Base-by-base conservation (phyloP, 805 yeast species). In the Suhomyces xylopsoci region DNA sequence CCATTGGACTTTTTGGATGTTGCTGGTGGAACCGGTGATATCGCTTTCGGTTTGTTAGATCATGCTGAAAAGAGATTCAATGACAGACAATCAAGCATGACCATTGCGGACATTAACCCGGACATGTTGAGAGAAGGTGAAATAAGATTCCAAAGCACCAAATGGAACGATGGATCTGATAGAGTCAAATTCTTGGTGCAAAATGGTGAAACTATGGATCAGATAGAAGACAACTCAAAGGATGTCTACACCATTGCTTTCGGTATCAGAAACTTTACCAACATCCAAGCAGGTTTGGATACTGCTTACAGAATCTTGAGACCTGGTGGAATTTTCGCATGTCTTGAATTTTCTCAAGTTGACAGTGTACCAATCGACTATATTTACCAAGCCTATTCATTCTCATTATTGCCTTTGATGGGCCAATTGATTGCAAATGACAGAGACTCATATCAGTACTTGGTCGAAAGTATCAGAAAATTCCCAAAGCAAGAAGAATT, bases 21-120 rank as follows among this genome's bases (percentile, higher is more conserved):
- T 52, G 99, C 99, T 25, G 99, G 99, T 54, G 99, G 99, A 22
- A 90, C 98, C 9, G 99, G 99, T 46, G 99, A 94, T 66, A 93
- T 94, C 70, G 99, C 99, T 1, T 90, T 90, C 71, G 96, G 99
- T 2, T 79, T 94, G 57, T 77, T 94, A 56, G 97, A 91, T 63
- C 97, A 94, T 70, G 98, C 98, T 8, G 84, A 86, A 57, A 71
- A 77, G 40, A 82, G 84, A 56, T 90, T 84, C 65, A 85, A 87
- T 52, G 99, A 94, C 71, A 78, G 70, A 38, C 76, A 78, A 55
- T 83, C 90, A 32, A 83, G 85, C 24, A 94, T 94, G 94, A 90
- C 92, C 7, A 83, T 94, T 47, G 96, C 90, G 4, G 99, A 94
- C 70, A 94, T 94, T 71, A 94, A 94, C 67, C 84, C 96, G 3